Conservation (phyloP, 129 eudicot species). For the Pulicaria dysenterica region DNA sequence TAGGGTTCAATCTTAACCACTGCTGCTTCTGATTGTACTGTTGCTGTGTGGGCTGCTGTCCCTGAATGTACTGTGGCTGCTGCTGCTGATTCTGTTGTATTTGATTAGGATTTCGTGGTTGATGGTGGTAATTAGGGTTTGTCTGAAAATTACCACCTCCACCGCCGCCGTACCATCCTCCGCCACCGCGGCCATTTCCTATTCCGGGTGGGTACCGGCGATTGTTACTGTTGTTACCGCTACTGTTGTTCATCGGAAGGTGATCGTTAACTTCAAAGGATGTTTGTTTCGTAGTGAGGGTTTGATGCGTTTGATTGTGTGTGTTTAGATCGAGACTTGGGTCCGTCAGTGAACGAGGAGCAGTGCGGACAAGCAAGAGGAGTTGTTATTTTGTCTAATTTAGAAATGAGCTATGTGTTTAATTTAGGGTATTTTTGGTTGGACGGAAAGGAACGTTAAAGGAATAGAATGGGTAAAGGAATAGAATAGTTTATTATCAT, state of each 20-base stretch:
- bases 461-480: too few species aligned
- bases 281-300: conserved; percentile 24
- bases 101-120: conserved; percentile 34
- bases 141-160: conserved; percentile 38
- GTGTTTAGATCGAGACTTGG: conserved; percentile 30
- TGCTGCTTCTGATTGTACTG: conserved; percentile 49
- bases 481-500: too few species aligned
- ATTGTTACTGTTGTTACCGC: conserved; percentile 31
- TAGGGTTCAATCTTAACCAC: conserved; percentile 46
- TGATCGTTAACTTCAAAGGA: conserved; percentile 20
- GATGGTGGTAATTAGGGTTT: conserved; percentile 46
- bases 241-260: conserved; percentile 37
- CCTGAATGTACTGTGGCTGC: conserved; percentile 37
- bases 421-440: too few species aligned
- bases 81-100: conserved; percentile 25
- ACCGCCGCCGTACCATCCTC: conserved; percentile 36
- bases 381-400: background rate
- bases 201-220: conserved; percentile 65
- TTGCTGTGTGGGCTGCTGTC: conserved; percentile 29
- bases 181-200: conserved; percentile 50
- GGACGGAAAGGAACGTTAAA: too few species aligned
- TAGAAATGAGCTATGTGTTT: background rate
- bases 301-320: conserved; percentile 18
- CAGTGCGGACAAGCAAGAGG: conserved; percentile 15
- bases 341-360: conserved; percentile 19